Conservation (phyloP, 2,329 filamentous ascomycete genomes). For the Gaeumannomyces sp. region DNA sequence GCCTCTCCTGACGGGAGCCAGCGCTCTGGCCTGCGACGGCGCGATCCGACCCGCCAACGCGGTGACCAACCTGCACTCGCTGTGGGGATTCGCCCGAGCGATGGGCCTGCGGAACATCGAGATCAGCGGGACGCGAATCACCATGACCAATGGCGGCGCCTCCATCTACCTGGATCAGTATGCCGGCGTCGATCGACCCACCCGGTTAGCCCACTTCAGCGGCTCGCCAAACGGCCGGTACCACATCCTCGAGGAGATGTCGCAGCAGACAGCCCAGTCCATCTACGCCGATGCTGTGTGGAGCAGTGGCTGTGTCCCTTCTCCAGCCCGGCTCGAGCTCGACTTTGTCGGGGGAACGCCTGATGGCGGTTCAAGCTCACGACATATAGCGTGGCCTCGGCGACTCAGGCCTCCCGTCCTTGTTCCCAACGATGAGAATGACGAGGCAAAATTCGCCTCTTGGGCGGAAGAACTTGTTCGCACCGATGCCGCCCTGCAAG, state of each 20-base stretch:
- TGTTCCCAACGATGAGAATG: background rate
- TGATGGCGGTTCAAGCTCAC: background rate
- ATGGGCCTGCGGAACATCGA: background rate
- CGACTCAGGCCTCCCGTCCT: background rate
- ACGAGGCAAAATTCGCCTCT: background rate
- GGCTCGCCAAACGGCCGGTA: background rate
- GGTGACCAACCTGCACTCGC: background rate
- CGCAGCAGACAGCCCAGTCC: background rate
- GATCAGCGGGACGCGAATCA: background rate
- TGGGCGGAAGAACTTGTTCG: background rate
- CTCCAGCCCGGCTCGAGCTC: background rate
- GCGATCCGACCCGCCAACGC: background rate
- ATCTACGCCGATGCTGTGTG: background rate
- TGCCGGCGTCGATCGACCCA: background rate
- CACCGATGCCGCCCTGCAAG: background rate
- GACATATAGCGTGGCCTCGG: background rate
- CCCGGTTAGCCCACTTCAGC: background rate
- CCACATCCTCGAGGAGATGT: slow-evolving; percentile 1
- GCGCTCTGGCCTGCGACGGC: background rate
- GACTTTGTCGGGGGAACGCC: background rate
- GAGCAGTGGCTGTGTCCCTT: background rate
- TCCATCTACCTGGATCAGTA: background rate
- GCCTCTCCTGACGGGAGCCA: background rate
- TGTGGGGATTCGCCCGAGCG: background rate
- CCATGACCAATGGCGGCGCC: background rate